Evolutionary conservation across 139 green algal species (phyloP), one percentile per base, ranked within the genome.

Genomic region (Chlamydomonas incerta): DNA sequence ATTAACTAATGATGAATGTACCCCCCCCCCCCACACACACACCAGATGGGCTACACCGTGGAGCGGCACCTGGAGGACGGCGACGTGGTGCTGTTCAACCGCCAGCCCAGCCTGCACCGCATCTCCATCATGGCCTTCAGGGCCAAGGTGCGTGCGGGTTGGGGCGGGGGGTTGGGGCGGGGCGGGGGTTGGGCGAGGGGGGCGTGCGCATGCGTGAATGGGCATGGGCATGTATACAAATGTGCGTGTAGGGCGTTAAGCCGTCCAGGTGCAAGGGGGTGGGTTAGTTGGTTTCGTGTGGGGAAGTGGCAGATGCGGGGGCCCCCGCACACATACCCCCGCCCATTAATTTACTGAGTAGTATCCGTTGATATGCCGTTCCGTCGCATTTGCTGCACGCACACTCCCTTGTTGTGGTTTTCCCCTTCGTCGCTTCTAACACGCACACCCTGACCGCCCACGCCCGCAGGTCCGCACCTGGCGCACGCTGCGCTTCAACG

Each of bases 51-150:
- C 18, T 95, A 99, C 90, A 82, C 97, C 8, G 97, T 99, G 87
- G 97, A 99, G 87, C 88, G 97, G 8, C 97, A 99, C 91, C 91
- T 99, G 35, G 82, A 90, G 31, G 94, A 99, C 82, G 98, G 96
- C 24, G 98, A 99, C 87, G 89, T 99, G 34, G 94, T 99, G 50
- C 95, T 99, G 26, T 99, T 99, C 95, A 99, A 99, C 94, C 95
- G 98, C 29, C 98, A 99, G 92, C 98, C 98, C 83, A 96, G 90
- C 9, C 92, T 99, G 72, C 98, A 99, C 88, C 89, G 96, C 28
- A 96, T 99, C 86, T 99, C 96, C 88, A 99, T 99, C 94, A 99
- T 99, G 98, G 94, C 96, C 11, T 97, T 99, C 89, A 81, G 95
- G 34, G 98, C 92, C 24, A 93, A 94, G 41, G 94, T 99, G 70